These are phyloP conservation scores for Syncephalastrum contaminatum DNA, from an alignment of 371 early-diverging fungal genomes.

Conservation along the genomic window DNA sequence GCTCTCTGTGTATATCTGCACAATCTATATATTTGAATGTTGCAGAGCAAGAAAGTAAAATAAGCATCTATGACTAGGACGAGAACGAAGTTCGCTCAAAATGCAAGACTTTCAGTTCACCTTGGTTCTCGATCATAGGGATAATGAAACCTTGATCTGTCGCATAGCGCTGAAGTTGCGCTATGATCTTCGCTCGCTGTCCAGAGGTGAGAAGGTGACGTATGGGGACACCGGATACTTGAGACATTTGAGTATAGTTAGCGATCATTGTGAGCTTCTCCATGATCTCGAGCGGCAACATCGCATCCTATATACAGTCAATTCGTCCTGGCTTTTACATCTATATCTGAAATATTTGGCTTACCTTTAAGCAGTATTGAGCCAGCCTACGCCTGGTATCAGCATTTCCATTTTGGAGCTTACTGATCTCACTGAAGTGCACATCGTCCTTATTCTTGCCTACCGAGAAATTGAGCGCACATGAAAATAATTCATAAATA, in stretches of 20 bases:
- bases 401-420: slow-evolving; percentile 92
- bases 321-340: background rate
- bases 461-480: too few species aligned
- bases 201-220: slow-evolving; percentile 96
- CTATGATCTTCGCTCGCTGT: slow-evolving; percentile 97
- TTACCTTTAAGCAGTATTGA: slow-evolving; percentile 95
- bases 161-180: slow-evolving; percentile 95
- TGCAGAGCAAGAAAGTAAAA: too few species aligned
- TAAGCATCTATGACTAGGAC: too few species aligned
- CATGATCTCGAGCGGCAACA: slow-evolving; percentile 94
- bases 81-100: too few species aligned
- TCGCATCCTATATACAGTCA: slow-evolving; percentile 76
- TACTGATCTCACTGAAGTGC: slow-evolving; percentile 97
- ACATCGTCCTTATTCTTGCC: slow-evolving; percentile 99
- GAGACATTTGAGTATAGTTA: slow-evolving; percentile 99
- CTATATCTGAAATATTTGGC: background rate
- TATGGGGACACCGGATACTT: slow-evolving; percentile 98
- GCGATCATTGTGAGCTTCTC: slow-evolving; percentile 97
- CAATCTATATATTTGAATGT: too few species aligned
- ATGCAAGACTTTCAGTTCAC: too few species aligned
- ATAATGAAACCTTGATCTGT: slow-evolving; percentile 86
- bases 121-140: slow-evolving; percentile 74
- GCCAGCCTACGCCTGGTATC: slow-evolving; percentile 98
- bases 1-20: too few species aligned
- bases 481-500: too few species aligned